Evolutionary conservation across 441 rosid species (phyloP).

Genomic region (Brassica balearica): DNA sequence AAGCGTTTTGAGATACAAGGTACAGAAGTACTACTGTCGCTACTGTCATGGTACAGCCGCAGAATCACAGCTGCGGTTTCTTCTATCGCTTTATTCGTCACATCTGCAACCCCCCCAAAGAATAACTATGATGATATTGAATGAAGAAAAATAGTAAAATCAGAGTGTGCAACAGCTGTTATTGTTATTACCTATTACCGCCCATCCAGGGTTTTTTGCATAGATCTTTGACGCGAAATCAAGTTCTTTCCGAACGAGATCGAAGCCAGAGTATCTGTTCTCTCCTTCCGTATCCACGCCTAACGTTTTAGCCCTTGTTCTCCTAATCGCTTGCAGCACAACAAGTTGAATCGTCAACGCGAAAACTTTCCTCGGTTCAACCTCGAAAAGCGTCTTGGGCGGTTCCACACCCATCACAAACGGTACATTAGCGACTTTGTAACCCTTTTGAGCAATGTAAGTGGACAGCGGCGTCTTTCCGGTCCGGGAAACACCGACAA

Average conservation of each 20-base stretch:
- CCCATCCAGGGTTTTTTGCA: constrained; percentile 79
- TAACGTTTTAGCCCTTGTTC: constrained; percentile 71
- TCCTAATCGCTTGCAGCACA: constrained; percentile 74
- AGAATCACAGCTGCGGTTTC: constrained; percentile 86
- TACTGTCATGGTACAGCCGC: constrained; percentile 69
- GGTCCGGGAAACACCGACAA: constrained; percentile 86
- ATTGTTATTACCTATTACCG: constrained; percentile 66
- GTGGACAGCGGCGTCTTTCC: constrained; percentile 90
- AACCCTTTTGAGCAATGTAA: constrained; percentile 86
- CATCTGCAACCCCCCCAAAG: constrained; percentile 58
- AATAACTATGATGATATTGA: background rate
- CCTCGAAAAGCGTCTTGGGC: constrained; percentile 70
- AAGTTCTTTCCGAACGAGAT: constrained; percentile 68
- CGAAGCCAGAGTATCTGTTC: constrained; percentile 86
- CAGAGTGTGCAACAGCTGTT: constrained; percentile 3
- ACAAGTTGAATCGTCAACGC: constrained; percentile 74
- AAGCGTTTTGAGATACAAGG: constrained; percentile 80
- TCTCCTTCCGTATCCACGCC: constrained; percentile 61
- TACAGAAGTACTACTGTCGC: constrained; percentile 58
- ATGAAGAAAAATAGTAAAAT: background rate
- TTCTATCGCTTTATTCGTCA: constrained; percentile 89
- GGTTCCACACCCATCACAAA: constrained; percentile 77
- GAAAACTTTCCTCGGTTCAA: constrained; percentile 81
- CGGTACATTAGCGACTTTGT: constrained; percentile 86
- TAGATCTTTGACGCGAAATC: constrained; percentile 67